A percentile compares a stretch with the other conserved stretches of the same genome.
Evolutionary conservation across 345 rosid genomes (phyloP).

Genomic region (Turnera subulata): DNA sequence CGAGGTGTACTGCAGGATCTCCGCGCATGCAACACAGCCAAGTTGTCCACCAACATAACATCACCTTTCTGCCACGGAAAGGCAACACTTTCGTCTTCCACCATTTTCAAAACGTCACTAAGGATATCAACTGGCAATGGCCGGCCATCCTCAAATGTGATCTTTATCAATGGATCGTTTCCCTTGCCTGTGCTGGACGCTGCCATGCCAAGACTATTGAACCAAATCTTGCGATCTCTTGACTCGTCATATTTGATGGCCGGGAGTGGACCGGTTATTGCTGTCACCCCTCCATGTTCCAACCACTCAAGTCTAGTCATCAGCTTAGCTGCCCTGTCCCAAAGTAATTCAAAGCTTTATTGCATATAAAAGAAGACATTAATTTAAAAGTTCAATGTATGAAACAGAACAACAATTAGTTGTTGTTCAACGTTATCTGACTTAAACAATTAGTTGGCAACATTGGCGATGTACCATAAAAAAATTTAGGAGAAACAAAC

Average conservation of each 20-base stretch:
- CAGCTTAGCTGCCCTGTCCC: constrained; percentile 62
- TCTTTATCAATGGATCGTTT: constrained; percentile 67
- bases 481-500: too few relatives aligned
- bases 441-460: too few relatives aligned
- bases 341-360: background rate
- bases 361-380: too few relatives aligned
- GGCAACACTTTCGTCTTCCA: constrained; percentile 75
- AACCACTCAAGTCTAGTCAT: constrained; percentile 85
- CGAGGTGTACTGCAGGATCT: constrained; percentile 68
- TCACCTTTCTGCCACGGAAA: constrained; percentile 92
- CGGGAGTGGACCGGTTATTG: constrained; percentile 80
- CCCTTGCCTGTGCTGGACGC: constrained; percentile 67
- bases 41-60: constrained; percentile 66
- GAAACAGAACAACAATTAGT: too few relatives aligned
- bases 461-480: too few relatives aligned
- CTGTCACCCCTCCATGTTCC: constrained; percentile 51
- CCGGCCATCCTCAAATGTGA: constrained; percentile 63
- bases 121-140: constrained; percentile 59
- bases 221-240: constrained; percentile 76
- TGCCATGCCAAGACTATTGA: constrained; percentile 68
- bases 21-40: constrained; percentile 82
- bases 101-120: constrained; percentile 51
- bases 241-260: constrained; percentile 58
- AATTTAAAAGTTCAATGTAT: background rate
- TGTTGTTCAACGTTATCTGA: too few relatives aligned